Percentiles rank a stretch among this genome's conserved stretches.
Conservation (phyloP, 108 stramenopile genomes). For the Mediolabrus comicus region DNA sequence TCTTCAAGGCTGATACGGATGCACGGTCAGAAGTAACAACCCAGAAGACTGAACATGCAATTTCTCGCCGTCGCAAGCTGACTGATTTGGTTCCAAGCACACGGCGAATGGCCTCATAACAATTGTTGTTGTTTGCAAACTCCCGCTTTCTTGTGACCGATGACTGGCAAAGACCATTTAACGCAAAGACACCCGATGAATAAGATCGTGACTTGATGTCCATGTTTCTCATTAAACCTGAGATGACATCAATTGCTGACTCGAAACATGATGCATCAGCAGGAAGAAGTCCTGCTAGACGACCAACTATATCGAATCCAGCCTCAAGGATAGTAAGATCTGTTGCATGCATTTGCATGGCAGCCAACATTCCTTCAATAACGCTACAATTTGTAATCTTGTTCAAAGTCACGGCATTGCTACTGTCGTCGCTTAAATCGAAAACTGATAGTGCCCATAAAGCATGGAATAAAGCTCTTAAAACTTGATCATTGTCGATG, state of each 20-base stretch:
- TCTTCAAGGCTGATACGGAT: not conserved
- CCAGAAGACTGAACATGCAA: conserved; percentile 9
- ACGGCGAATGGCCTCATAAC: not conserved
- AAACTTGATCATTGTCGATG: not conserved
- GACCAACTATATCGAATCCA: conserved; percentile 5
- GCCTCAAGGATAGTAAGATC: conserved; percentile 6
- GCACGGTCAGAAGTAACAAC: conserved; percentile 5
- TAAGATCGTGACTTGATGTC: not conserved
- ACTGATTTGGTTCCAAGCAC: not conserved
- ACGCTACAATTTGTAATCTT: not conserved
- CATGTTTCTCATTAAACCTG: not conserved
- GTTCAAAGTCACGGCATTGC: not conserved
- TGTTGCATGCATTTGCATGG: conserved; percentile 3
- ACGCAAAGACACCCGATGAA: not conserved
- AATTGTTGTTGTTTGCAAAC: not conserved
- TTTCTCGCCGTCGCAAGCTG: not conserved
- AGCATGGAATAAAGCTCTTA: conserved; percentile 12
- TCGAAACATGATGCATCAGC: not conserved
- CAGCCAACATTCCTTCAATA: not conserved
- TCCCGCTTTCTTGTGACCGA: conserved; percentile 10
- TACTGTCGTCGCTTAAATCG: conserved; percentile 1
- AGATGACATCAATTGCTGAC: not conserved
- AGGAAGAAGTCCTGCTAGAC: conserved; percentile 2
- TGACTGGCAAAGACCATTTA: not conserved
- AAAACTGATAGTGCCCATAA: conserved; percentile 13